These are phyloP conservation scores for Spiromastix sp. DNA, from an alignment of 2,329 filamentous ascomycete species.

Conservation along the genomic window DNA sequence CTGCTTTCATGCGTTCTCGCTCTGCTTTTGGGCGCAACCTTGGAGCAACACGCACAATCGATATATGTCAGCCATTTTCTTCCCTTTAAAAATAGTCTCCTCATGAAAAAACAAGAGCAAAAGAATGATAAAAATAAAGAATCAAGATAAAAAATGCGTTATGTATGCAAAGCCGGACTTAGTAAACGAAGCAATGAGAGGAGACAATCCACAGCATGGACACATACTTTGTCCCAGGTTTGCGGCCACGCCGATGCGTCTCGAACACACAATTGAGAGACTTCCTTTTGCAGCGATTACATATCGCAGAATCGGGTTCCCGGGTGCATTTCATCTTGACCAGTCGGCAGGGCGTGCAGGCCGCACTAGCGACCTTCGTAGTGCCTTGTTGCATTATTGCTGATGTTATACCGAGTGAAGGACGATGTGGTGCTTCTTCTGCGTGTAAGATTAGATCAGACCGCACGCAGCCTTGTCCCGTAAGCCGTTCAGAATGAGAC, in stretches of 20 bases:
- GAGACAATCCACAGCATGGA: too few species aligned
- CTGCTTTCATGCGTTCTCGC: slow-evolving; percentile 7
- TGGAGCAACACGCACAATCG: not conserved
- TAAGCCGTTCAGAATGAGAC: too few species aligned
- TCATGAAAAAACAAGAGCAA: not conserved
- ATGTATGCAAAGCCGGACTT: too few species aligned
- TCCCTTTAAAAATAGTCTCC: not conserved
- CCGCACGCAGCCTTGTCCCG: too few species aligned
- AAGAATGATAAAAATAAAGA: slow-evolving; percentile 1
- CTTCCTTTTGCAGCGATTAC: slow-evolving; percentile 29
- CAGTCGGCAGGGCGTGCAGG: slow-evolving; percentile 29
- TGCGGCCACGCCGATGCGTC: slow-evolving; percentile 31
- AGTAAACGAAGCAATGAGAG: too few species aligned
- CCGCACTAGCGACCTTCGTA: slow-evolving; percentile 9
- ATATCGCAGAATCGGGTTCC: slow-evolving; percentile 15
- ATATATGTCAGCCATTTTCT: not conserved
- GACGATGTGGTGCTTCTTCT: too few species aligned
- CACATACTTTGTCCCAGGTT: slow-evolving; percentile 24
- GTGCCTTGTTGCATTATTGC: not conserved
- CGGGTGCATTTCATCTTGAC: slow-evolving; percentile 32
- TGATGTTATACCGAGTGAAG: not conserved
- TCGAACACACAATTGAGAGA: slow-evolving; percentile 29
- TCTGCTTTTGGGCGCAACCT: slow-evolving; percentile 14
- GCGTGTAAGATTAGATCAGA: too few species aligned
- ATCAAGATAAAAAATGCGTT: too few species aligned